Conservation (phyloP, 129 eudicot genomes). For the Pseudognaphalium luteoalbum region DNA sequence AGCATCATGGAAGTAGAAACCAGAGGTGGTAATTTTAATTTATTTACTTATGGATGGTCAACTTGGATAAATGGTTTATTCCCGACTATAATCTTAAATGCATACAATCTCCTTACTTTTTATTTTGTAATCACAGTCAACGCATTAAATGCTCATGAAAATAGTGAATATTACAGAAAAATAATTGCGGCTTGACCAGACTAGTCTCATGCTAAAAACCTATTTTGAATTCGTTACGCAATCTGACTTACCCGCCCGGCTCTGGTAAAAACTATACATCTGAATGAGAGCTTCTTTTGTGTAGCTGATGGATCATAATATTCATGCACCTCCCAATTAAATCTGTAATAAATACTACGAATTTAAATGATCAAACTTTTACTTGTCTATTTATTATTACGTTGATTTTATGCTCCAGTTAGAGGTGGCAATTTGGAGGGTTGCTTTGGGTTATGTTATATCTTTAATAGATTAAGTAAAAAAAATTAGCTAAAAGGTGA, state of each 20-base stretch:
- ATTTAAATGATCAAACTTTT: background rate
- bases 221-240: background rate
- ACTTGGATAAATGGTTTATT: slow-evolving; percentile 13
- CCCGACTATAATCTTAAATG: background rate
- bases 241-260: background rate
- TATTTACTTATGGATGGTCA: background rate
- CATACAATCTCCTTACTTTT: background rate
- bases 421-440: background rate
- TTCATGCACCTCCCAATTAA: background rate
- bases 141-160: background rate
- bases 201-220: background rate
- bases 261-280: background rate
- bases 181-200: background rate
- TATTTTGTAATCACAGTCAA: background rate
- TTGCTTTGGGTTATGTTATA: background rate
- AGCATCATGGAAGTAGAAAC: slow-evolving; percentile 7
- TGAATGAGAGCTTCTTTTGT: background rate
- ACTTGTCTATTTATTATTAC: background rate
- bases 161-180: background rate
- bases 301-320: background rate
- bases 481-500: background rate
- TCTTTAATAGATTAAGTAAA: background rate
- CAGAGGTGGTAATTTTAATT: background rate
- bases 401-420: background rate
- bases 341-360: background rate